phyloP scores from a whole-genome alignment of 495 filamentous ascomycete genomes.

The Talaromyces adpressus region DNA sequence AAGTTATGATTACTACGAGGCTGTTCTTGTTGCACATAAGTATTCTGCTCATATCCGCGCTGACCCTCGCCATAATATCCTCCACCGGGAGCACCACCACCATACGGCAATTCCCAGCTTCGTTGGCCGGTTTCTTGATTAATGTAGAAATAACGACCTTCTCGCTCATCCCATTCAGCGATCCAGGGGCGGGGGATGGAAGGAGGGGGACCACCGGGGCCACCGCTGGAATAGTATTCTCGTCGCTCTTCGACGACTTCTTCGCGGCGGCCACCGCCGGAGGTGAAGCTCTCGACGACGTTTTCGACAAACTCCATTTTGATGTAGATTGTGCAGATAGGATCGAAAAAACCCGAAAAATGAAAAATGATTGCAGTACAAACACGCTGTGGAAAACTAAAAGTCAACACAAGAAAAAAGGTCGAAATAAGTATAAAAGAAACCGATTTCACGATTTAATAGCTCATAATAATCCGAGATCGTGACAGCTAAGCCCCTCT shows the following conservation, averaged over 20 bases:
- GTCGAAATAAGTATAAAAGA: not conserved
- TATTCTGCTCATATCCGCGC: conserved; percentile 14
- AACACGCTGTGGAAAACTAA: not conserved
- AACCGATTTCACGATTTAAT: not conserved
- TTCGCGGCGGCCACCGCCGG: conserved; percentile 11
- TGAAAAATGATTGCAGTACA: not conserved
- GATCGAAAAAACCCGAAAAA: not conserved
- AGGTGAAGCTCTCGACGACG: conserved; percentile 18
- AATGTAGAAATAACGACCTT: conserved; percentile 48
- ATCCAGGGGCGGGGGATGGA: conserved; percentile 47
- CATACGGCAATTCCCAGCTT: conserved; percentile 41
- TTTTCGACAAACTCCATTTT: conserved; percentile 37
- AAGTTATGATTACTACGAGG: conserved; percentile 30
- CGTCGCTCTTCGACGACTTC: conserved; percentile 7
- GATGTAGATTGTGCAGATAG: not conserved
- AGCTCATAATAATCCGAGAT: not conserved
- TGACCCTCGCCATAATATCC: conserved; percentile 13
- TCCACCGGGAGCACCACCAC: conserved; percentile 9
- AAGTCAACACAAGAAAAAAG: not conserved
- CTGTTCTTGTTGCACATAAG: conserved; percentile 7
- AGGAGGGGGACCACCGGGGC: conserved; percentile 25
- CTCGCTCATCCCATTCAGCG: conserved; percentile 43
- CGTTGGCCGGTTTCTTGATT: conserved; percentile 47
- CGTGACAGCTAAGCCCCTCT: not conserved
- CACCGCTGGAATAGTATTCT: conserved; percentile 10